Percentiles rank a stretch among this genome's conserved stretches.
These are phyloP conservation scores for Cnidoscolus chayamansa DNA, from an alignment of 441 rosid species.

Conservation along the genomic window DNA sequence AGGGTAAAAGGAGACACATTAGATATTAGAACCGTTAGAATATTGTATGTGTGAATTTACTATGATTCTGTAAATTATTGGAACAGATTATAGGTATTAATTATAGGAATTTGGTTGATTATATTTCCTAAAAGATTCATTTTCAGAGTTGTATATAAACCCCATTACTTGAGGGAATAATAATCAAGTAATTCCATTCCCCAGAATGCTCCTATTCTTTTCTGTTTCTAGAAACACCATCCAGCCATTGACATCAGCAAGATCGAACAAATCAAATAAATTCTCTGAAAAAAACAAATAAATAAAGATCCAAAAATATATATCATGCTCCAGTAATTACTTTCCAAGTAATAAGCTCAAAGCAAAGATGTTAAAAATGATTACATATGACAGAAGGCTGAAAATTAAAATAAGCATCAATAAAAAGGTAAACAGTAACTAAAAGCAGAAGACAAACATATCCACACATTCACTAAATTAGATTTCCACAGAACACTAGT, in stretches of 20 bases:
- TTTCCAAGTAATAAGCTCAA: background rate
- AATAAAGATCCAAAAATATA: too few relatives aligned
- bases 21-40: background rate
- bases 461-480: background rate
- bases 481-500: background rate
- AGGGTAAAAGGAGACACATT: background rate
- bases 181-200: too few relatives aligned
- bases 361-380: background rate
- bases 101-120: too few relatives aligned
- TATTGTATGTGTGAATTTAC: too few relatives aligned
- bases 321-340: background rate
- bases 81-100: too few relatives aligned
- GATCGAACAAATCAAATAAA: background rate
- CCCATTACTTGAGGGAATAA: too few relatives aligned
- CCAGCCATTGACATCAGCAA: background rate
- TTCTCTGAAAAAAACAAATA: too few relatives aligned
- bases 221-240: background rate
- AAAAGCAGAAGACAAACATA: background rate
- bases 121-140: too few relatives aligned
- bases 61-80: too few relatives aligned
- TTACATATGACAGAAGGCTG: background rate
- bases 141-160: too few relatives aligned
- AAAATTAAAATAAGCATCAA: background rate
- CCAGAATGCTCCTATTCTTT: too few relatives aligned
- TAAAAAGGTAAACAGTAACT: background rate